phyloP scores from a whole-genome alignment of 2,329 filamentous ascomycete genomes.

The Exophiala sp. region DNA sequence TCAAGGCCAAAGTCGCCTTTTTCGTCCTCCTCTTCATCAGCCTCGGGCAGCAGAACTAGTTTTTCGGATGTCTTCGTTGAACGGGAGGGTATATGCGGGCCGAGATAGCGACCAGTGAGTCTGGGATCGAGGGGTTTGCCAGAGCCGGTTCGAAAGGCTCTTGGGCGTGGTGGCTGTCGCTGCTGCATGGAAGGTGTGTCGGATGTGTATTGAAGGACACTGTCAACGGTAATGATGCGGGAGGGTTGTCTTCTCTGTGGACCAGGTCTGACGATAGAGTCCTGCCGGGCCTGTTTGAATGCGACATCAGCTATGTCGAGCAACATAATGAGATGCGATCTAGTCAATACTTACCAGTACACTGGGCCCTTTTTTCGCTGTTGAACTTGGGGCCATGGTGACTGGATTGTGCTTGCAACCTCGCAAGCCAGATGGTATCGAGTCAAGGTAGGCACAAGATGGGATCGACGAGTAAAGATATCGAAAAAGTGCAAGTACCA shows the following conservation, averaged over 20 bases:
- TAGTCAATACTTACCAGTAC: slow-evolving; percentile 48
- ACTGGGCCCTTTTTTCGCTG: slow-evolving; percentile 56
- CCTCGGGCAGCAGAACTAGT: slow-evolving; percentile 88
- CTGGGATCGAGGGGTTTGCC: slow-evolving; percentile 49
- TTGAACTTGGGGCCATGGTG: slow-evolving; percentile 20
- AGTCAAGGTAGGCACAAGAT: not conserved
- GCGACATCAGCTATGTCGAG: slow-evolving; percentile 14
- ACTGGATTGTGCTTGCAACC: not conserved
- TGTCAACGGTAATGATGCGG: slow-evolving; percentile 85
- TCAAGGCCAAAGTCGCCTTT: slow-evolving; percentile 60
- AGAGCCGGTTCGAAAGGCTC: slow-evolving; percentile 40
- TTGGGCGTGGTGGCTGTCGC: slow-evolving; percentile 58
- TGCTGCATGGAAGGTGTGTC: slow-evolving; percentile 95
- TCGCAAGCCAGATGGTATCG: not conserved
- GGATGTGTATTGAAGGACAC: slow-evolving; percentile 87
- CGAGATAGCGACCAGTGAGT: slow-evolving; percentile 55
- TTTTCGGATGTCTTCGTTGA: slow-evolving; percentile 96
- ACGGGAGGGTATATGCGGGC: slow-evolving; percentile 69
- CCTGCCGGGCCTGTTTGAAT: slow-evolving; percentile 18
- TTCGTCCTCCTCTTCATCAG: slow-evolving; percentile 54
- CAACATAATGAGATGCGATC: slow-evolving; percentile 16
- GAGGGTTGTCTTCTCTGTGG: slow-evolving; percentile 48
- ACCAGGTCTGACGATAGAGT: slow-evolving; percentile 27
- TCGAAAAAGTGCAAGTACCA: not conserved
- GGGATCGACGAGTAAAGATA: no score